phyloP scores from a whole-genome alignment of 2,329 filamentous ascomycete species.

The Alternaria ventricosa region DNA sequence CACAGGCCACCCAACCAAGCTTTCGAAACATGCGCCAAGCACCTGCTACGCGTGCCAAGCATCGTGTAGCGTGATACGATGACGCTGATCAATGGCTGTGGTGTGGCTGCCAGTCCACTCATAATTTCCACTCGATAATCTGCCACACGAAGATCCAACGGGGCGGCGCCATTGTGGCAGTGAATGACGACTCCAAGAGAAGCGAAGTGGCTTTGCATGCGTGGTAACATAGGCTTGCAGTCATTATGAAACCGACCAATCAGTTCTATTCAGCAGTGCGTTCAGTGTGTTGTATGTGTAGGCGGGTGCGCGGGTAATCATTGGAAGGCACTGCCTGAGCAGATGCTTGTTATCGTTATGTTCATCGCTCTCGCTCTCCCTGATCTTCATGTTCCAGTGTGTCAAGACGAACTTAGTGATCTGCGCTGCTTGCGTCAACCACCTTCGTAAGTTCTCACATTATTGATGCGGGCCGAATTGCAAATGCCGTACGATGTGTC shows the following conservation, averaged over 20 bases:
- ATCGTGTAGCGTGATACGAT: not conserved
- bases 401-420: not conserved
- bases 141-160: constrained; percentile 2
- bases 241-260: not conserved
- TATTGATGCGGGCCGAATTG: not conserved
- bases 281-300: not conserved
- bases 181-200: constrained; percentile 3
- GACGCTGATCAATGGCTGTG: constrained; percentile 12
- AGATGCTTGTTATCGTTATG: not conserved
- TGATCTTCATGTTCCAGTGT: not conserved
- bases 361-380: not conserved
- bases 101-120: constrained; percentile 14
- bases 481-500: not conserved
- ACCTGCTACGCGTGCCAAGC: not conserved
- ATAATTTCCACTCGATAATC: constrained; percentile 5
- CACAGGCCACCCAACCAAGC: constrained; percentile 3
- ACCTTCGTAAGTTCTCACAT: not conserved
- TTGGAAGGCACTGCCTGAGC: not conserved
- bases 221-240: not conserved
- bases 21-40: constrained; percentile 5
- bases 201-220: not conserved
- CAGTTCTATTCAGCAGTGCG: not conserved
- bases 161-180: constrained; percentile 2
- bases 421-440: constrained; percentile 5
- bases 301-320: not conserved